A percentile compares a stretch with the other conserved stretches of the same genome.
These are phyloP conservation scores for Ustilago tritici DNA, from an alignment of 1,284 basidiomycete species.

Conservation along the genomic window DNA sequence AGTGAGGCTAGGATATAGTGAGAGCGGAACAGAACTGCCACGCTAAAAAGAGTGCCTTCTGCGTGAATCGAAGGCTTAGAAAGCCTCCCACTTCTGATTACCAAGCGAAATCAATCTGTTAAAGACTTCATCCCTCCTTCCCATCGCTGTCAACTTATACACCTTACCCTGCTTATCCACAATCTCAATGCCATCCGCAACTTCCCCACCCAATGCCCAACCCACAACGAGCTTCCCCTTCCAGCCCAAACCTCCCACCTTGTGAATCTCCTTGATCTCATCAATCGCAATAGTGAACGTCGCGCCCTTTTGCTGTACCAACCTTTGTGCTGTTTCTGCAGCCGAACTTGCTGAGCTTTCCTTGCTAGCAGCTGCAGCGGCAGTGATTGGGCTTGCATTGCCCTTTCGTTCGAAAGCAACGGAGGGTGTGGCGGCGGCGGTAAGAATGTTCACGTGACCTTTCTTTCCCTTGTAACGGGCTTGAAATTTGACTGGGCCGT, in stretches of 20 bases:
- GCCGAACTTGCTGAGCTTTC: conserved; percentile 12
- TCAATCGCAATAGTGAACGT: conserved; percentile 62
- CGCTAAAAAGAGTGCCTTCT: no score
- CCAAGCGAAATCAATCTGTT: conserved; percentile 64
- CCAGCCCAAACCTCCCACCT: conserved; percentile 69
- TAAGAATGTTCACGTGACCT: conserved; percentile 62
- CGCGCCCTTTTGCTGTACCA: conserved; percentile 31
- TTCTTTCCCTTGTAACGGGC: conserved; percentile 62
- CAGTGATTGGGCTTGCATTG: conserved; percentile 16
- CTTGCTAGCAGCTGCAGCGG: conserved; percentile 34
- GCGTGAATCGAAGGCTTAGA: conserved; percentile 8
- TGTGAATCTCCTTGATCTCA: conserved; percentile 66
- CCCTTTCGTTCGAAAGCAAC: conserved; percentile 58
- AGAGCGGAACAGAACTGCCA: background rate
- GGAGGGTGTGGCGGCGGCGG: conserved; percentile 68
- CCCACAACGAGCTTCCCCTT: conserved; percentile 67
- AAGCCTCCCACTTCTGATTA: conserved; percentile 54
- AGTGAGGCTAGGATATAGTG: background rate
- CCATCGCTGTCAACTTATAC: conserved; percentile 67
- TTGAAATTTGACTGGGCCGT: conserved; percentile 55
- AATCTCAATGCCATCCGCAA: conserved; percentile 60
- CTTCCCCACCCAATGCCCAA: conserved; percentile 57
- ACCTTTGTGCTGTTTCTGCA: conserved; percentile 40
- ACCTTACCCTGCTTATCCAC: conserved; percentile 55
- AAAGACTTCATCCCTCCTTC: conserved; percentile 68